These are phyloP conservation scores for Carex arenaria DNA, from an alignment of 202 grass and related monocot species.

Conservation along the genomic window DNA sequence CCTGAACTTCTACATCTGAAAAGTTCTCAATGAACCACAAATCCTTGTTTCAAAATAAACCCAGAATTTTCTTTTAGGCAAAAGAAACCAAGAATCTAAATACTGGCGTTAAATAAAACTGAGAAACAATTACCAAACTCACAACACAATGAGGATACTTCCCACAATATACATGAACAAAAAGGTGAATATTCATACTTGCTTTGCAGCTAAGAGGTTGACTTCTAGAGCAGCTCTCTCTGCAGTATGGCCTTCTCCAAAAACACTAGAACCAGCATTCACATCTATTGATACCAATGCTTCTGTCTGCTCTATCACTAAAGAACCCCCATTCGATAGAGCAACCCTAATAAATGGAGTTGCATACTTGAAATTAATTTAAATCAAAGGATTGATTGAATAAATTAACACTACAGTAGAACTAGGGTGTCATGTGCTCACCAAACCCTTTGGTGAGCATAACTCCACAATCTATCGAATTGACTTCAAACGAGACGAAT, in stretches of 20 bases:
- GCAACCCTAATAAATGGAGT: constrained; percentile 54
- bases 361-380: constrained; percentile 8
- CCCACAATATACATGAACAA: neutral
- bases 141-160: neutral
- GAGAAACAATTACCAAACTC: neutral
- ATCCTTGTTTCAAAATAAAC: too few relatives aligned
- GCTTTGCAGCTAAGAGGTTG: constrained; percentile 92
- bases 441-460: too few relatives aligned
- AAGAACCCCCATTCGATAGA: constrained; percentile 73
- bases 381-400: constrained; percentile 9
- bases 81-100: neutral
- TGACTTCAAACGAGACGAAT: too few relatives aligned
- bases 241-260: constrained; percentile 75
- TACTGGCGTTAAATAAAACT: neutral
- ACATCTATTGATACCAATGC: constrained; percentile 95
- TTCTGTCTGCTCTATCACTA: constrained; percentile 98
- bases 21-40: neutral
- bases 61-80: neutral
- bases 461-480: too few relatives aligned
- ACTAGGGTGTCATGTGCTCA: too few relatives aligned
- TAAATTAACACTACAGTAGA: neutral
- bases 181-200: constrained; percentile 31
- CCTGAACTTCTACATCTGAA: neutral
- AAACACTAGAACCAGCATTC: constrained; percentile 80
- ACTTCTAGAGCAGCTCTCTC: constrained; percentile 83